These are phyloP conservation scores for Scheffersomyces spartinae DNA, from an alignment of 805 yeast genomes.

Conservation along the genomic window DNA sequence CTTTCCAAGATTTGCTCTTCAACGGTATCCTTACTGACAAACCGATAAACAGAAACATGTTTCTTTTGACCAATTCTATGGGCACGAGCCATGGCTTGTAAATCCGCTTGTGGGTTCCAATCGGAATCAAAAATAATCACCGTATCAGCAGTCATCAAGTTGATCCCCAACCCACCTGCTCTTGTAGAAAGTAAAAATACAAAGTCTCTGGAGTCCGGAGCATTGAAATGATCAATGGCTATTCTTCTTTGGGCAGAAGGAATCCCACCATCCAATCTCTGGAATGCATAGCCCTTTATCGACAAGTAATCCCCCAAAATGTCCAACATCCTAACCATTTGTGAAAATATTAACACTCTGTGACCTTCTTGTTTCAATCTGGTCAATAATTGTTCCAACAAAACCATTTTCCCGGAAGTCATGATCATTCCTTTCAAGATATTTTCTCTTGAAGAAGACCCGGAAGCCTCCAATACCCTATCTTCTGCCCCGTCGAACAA, in stretches of 20 bases:
- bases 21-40: constrained; percentile 96
- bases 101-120: constrained; percentile 99
- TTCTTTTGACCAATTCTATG: constrained; percentile 99
- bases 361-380: constrained; percentile 89
- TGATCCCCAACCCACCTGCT: constrained; percentile 98
- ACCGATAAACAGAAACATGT: constrained; percentile 93
- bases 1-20: constrained; percentile 96
- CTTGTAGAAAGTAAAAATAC: constrained; percentile 85
- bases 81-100: constrained; percentile 99
- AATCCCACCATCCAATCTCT: constrained; percentile 92
- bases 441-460: constrained; percentile 59
- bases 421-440: constrained; percentile 82
- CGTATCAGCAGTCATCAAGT: constrained; percentile 98
- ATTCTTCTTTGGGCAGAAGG: constrained; percentile 89
- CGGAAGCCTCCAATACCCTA: constrained; percentile 57
- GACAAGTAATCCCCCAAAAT: constrained; percentile 87
- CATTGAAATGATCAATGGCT: constrained; percentile 93
- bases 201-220: constrained; percentile 86
- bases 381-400: constrained; percentile 78
- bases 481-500: constrained; percentile 89
- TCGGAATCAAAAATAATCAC: constrained; percentile 96
- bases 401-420: constrained; percentile 98
- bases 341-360: constrained; percentile 87
- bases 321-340: constrained; percentile 95
- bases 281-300: constrained; percentile 80